A percentile compares a stretch with the other conserved stretches of the same genome.
Conservation (phyloP, 371 early-diverging fungal species). For the Rhizopus delemar region DNA sequence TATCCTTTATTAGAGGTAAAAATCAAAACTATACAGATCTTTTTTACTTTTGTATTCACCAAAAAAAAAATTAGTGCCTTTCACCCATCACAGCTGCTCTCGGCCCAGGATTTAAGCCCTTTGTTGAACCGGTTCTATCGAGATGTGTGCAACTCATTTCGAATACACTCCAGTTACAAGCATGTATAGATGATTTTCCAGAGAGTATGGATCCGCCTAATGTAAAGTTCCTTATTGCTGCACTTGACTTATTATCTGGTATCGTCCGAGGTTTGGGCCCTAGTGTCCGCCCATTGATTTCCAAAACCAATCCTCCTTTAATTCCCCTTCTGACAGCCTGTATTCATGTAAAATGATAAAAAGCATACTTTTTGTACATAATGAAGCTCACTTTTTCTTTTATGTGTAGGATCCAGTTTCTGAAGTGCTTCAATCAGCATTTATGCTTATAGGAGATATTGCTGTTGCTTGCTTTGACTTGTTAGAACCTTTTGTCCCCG, state of each 20-base stretch:
- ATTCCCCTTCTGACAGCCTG: slow-evolving; percentile 68
- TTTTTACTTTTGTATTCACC: not conserved
- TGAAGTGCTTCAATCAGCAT: slow-evolving; percentile 91
- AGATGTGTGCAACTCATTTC: slow-evolving; percentile 76
- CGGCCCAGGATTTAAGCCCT: slow-evolving; percentile 77
- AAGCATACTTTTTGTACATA: not conserved
- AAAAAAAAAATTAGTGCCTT: slow-evolving; percentile 58
- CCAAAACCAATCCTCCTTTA: slow-evolving; percentile 61
- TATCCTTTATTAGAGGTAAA: slow-evolving; percentile 88
- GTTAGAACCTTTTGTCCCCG: slow-evolving; percentile 15
- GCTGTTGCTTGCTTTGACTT: slow-evolving; percentile 72
- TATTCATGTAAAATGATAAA: slow-evolving; percentile 56
- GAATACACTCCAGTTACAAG: slow-evolving; percentile 59
- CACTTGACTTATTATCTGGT: slow-evolving; percentile 84
- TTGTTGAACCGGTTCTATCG: slow-evolving; percentile 74
- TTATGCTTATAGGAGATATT: slow-evolving; percentile 93
- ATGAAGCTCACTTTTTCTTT: not conserved
- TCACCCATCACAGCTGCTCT: slow-evolving; percentile 79
- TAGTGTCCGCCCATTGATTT: slow-evolving; percentile 65
- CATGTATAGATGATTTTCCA: slow-evolving; percentile 56
- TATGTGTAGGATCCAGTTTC: slow-evolving; percentile 64
- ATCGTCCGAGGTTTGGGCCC: slow-evolving; percentile 82
- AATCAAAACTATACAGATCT: not conserved
- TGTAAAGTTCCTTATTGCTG: slow-evolving; percentile 86
- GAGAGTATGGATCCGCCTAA: slow-evolving; percentile 62